phyloP scores from a whole-genome alignment of 129 eudicot species.

The Daucus carota region DH1_v3.0 NC_030386.2:7256001-7256500 shows the following conservation, averaged over 20 bases:
- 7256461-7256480: constrained; percentile 22
- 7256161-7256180: background rate
- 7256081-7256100: background rate
- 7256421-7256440: constrained; percentile 19
- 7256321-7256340: constrained; percentile 99
- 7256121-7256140: background rate
- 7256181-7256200: background rate
- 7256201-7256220: too few species aligned
- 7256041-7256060: background rate
- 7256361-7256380: constrained; percentile 33
- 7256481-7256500: constrained; percentile 35
- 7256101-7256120: background rate
- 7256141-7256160: background rate
- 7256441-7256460: constrained; percentile 29
- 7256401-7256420: constrained; percentile 30
- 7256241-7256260: background rate
- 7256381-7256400: constrained; percentile 31
- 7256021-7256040: background rate
- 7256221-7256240: background rate
- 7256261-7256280: constrained; percentile 4
- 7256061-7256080: background rate
- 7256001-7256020: background rate
- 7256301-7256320: constrained; percentile 86
- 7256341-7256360: constrained; percentile 47
- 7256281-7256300: constrained; percentile 64